Conservation (phyloP, 2,329 filamentous ascomycete species). For the Fusarium sp. region DNA sequence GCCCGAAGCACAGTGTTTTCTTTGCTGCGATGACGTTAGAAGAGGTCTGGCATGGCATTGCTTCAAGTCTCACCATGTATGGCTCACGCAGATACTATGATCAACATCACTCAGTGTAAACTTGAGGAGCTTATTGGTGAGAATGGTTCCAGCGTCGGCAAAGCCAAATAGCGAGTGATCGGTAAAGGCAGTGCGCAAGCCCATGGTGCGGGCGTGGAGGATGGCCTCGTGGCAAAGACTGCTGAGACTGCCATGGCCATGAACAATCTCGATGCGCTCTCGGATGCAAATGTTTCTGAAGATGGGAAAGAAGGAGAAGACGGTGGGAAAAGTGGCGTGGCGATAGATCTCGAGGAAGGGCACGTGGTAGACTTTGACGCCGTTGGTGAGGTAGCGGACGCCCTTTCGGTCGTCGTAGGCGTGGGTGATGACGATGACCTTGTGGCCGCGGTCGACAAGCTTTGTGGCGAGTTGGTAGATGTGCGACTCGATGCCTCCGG, state of each 20-base stretch:
- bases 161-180: slow-evolving; percentile 98
- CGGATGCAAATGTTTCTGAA: slow-evolving; percentile 96
- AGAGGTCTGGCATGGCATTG: neutral
- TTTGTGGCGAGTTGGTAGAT: slow-evolving; percentile 98
- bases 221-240: slow-evolving; percentile 96
- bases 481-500: slow-evolving; percentile 95
- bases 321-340: slow-evolving; percentile 91
- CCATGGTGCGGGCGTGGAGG: slow-evolving; percentile 95
- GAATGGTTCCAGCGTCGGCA: slow-evolving; percentile 92
- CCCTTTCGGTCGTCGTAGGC: slow-evolving; percentile 92
- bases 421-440: slow-evolving; percentile 97
- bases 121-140: slow-evolving; percentile 97
- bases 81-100: slow-evolving; percentile 97
- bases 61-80: slow-evolving; percentile 80
- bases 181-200: slow-evolving; percentile 93
- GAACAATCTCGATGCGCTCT: slow-evolving; percentile 95
- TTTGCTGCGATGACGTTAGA: slow-evolving; percentile 70
- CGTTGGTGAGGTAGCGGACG: slow-evolving; percentile 95
- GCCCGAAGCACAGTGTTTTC: slow-evolving; percentile 97
- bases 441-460: slow-evolving; percentile 96
- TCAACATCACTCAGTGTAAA: slow-evolving; percentile 97
- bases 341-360: slow-evolving; percentile 97
- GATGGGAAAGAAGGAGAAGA: slow-evolving; percentile 99
- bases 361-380: slow-evolving; percentile 97
- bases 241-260: slow-evolving; percentile 95